A percentile compares a stretch with the other conserved stretches of the same genome.
Conservation (phyloP, 768 basidiomycete species). For the Kwoniella mangroviensis region DNA sequence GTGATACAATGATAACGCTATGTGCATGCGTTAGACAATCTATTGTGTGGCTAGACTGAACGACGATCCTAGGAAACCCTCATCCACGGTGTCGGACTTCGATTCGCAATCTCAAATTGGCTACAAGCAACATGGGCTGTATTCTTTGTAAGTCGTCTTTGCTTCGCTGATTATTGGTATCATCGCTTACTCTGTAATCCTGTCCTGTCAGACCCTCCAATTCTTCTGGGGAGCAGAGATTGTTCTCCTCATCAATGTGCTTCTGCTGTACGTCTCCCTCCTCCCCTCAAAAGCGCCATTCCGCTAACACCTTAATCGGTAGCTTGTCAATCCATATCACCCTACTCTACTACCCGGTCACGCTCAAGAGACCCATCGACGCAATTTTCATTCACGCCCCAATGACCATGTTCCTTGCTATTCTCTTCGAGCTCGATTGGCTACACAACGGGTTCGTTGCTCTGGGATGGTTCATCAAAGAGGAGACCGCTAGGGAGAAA, state of each 20-base stretch:
- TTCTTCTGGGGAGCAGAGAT: slow-evolving; percentile 78
- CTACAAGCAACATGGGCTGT: slow-evolving; percentile 79
- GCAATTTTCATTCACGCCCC: slow-evolving; percentile 85
- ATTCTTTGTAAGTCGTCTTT: slow-evolving; percentile 65
- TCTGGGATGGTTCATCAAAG: slow-evolving; percentile 68
- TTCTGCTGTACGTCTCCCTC: slow-evolving; percentile 63
- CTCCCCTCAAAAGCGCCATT: not conserved
- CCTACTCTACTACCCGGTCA: slow-evolving; percentile 68
- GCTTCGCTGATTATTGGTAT: not conserved
- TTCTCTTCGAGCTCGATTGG: slow-evolving; percentile 70
- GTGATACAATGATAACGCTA: slow-evolving; percentile 48
- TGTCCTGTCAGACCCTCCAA: slow-evolving; percentile 66
- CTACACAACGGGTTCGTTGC: slow-evolving; percentile 69
- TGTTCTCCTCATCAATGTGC: slow-evolving; percentile 70
- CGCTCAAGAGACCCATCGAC: slow-evolving; percentile 66
- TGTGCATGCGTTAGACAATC: too few relatives aligned
- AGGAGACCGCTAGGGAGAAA: slow-evolving; percentile 62
- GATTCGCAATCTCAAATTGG: slow-evolving; percentile 78
- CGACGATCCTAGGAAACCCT: slow-evolving; percentile 63
- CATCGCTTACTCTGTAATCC: not conserved
- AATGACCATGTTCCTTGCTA: slow-evolving; percentile 61
- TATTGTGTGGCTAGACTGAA: not conserved
- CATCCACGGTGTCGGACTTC: slow-evolving; percentile 77
- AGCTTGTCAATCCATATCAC: slow-evolving; percentile 76
- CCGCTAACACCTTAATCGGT: not conserved